A percentile compares a stretch with the other conserved stretches of the same genome.
Evolutionary conservation across 2,329 filamentous ascomycete genomes (phyloP).

Genomic region (Cytospora leucostoma): DNA sequence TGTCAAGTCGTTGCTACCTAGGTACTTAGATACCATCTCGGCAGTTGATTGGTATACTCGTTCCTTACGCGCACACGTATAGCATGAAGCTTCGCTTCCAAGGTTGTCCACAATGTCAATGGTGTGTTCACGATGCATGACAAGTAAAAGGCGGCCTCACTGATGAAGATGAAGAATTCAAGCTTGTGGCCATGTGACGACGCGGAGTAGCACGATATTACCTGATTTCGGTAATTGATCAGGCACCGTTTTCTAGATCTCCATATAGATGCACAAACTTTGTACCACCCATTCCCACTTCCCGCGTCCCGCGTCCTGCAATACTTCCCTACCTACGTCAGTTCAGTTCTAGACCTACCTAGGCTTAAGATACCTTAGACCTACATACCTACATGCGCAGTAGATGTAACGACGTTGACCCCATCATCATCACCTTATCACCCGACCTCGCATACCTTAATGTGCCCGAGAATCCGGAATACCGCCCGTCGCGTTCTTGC

Average conservation of each 20-base stretch:
- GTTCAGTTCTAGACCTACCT: too few species aligned
- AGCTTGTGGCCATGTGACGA: neutral
- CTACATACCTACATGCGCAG: slow-evolving; percentile 13
- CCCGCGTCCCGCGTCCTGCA: neutral
- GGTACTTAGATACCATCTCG: too few species aligned
- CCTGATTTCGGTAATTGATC: neutral
- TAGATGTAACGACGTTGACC: neutral
- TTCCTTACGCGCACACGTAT: neutral
- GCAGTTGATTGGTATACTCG: neutral
- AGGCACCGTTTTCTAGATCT: neutral
- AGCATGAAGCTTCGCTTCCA: neutral
- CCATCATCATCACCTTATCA: neutral
- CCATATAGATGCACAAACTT: neutral
- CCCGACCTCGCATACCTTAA: neutral
- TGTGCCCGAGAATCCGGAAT: neutral
- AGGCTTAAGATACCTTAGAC: too few species aligned
- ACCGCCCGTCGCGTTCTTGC: neutral
- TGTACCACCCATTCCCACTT: neutral
- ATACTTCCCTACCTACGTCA: neutral
- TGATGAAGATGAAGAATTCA: neutral
- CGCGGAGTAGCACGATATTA: neutral
- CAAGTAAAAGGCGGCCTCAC: neutral
- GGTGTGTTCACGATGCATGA: neutral
- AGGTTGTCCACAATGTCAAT: neutral
- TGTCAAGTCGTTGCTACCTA: too few species aligned